Conservation (phyloP, 495 filamentous ascomycete genomes). For the Barbatosphaeria neglecta region DNA sequence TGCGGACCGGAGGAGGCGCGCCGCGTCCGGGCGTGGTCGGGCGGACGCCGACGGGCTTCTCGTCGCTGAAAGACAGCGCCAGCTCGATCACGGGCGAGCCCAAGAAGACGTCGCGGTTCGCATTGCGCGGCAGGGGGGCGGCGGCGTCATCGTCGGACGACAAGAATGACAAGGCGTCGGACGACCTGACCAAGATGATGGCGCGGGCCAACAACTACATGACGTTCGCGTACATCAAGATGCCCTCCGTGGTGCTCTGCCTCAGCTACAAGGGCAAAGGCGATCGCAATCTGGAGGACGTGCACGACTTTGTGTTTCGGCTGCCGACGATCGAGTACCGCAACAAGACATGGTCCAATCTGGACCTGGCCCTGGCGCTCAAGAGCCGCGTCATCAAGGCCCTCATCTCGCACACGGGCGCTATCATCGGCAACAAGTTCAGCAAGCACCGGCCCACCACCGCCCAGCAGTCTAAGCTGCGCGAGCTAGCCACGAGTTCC, state of each 20-base stretch:
- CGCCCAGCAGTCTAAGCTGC: conserved; percentile 63
- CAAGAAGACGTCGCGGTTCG: conserved; percentile 40
- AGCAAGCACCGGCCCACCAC: conserved; percentile 72
- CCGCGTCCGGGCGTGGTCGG: conserved; percentile 33
- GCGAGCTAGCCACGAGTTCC: conserved; percentile 63
- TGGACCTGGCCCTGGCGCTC: conserved; percentile 80
- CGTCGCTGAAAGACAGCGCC: conserved; percentile 22
- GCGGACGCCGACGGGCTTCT: conserved; percentile 40
- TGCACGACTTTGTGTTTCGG: conserved; percentile 95
- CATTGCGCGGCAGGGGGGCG: conserved; percentile 24
- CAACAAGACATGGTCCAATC: conserved; percentile 98
- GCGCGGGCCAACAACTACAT: conserved; percentile 90
- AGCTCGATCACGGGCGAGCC: conserved; percentile 28
- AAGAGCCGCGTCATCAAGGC: conserved; percentile 93
- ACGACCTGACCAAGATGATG: conserved; percentile 98
- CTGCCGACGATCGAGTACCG: conserved; percentile 89
- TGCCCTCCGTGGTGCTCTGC: conserved; percentile 88
- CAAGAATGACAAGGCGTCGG: conserved; percentile 44
- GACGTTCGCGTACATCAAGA: conserved; percentile 90
- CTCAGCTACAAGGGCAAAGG: conserved; percentile 94
- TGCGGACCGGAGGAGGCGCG: conserved; percentile 38
- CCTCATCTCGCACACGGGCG: conserved; percentile 86
- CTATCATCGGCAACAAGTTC: conserved; percentile 96
- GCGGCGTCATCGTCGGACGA: conserved; percentile 18
- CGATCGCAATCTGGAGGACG: conserved; percentile 87